Base-by-base conservation (phyloP, 192 early-diverging fungal species). In the Coemansia sp. region DNA sequence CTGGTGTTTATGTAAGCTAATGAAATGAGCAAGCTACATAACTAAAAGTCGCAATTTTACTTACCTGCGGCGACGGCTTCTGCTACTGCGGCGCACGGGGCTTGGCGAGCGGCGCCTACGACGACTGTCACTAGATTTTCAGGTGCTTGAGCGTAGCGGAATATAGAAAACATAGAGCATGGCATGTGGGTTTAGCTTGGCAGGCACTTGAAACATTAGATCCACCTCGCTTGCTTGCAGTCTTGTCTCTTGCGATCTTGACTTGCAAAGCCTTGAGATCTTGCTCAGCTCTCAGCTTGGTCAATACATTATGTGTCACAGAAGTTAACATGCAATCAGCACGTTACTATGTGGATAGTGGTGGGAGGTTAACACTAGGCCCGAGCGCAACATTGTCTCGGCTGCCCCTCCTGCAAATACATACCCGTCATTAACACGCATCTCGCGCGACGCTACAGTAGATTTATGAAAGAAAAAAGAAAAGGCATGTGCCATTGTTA, bases 381-480 rank as follows among this genome's bases (percentile, higher is more conserved):
- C 48, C 23, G 48, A 50, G 24, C 48, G 48, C 33, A 53, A 35
- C 46, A 56, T 31, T 31, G 53, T 28, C 24, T 63, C 35, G 5
- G 9, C 33, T 20, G 62, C 28, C 3, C 56, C 24, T 24, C 5
- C 28, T 14, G 51, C 33, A 59, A 64, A 40, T 74, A 75, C 78
- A 36, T 81, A 81, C 78, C 59, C 42, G 36, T 82, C 73, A 59
- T 40, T 72, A 40, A 62, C 37, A 13, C 74, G 59, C 79, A 82
- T 82, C 60, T 82, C 79, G 60, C 79, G 74, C 56, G 79, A 77
- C 34, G 74, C 75, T 77, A 77, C 70, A 65, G 14, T 28, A 42
- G 23, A 60, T 11, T 31, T 34, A 62, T 34, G 39, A 37, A 42
- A 64, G n/a, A 28, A 31, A 11, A 35, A 56, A 31, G n/a, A 8